Evolutionary conservation across 176 grass and related monocot genomes (phyloP).

Genomic region (Musa troglodytarum): DNA sequence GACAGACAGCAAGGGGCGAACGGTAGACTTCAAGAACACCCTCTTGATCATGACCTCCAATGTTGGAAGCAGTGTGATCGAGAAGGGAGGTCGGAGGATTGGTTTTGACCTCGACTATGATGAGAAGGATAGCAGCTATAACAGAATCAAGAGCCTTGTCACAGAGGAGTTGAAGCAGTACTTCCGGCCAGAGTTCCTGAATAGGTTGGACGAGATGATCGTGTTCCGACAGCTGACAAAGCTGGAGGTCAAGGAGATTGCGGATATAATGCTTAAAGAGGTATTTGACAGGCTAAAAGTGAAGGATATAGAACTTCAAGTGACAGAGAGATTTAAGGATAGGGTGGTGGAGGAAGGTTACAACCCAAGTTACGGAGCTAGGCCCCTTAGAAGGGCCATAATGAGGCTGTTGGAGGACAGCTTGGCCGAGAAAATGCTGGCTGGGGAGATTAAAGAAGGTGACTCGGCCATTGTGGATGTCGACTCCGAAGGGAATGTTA

Average conservation of each 20-base stretch:
- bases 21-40: constrained; percentile 17
- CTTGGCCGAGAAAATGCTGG: constrained; percentile 13
- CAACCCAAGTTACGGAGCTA: constrained; percentile 14
- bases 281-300: constrained; percentile 13
- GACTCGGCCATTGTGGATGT: constrained; percentile 15
- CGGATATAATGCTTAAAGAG: constrained; percentile 14
- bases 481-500: constrained; percentile 7
- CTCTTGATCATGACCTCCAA: constrained; percentile 23
- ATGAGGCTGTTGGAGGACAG: constrained; percentile 16
- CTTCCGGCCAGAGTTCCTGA: constrained; percentile 1
- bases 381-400: constrained; percentile 14
- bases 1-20: constrained; percentile 17
- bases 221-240: constrained; percentile 11
- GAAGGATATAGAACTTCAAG: constrained; percentile 10
- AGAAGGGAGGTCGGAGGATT: constrained; percentile 11
- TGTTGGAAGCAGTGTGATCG: constrained; percentile 17
- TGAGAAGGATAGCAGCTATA: constrained; percentile 16
- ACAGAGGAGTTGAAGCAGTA: constrained; percentile 11
- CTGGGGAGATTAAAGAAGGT: constrained; percentile 13
- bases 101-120: constrained; percentile 10
- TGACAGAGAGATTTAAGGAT: constrained; percentile 11
- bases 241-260: constrained; percentile 12
- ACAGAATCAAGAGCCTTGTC: constrained; percentile 2
- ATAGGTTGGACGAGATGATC: constrained; percentile 10
- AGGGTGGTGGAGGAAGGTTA: constrained; percentile 14